These are phyloP conservation scores for Ascochyta rabiei DNA, from an alignment of 2,329 filamentous ascomycete genomes.

Conservation along the genomic window DNA sequence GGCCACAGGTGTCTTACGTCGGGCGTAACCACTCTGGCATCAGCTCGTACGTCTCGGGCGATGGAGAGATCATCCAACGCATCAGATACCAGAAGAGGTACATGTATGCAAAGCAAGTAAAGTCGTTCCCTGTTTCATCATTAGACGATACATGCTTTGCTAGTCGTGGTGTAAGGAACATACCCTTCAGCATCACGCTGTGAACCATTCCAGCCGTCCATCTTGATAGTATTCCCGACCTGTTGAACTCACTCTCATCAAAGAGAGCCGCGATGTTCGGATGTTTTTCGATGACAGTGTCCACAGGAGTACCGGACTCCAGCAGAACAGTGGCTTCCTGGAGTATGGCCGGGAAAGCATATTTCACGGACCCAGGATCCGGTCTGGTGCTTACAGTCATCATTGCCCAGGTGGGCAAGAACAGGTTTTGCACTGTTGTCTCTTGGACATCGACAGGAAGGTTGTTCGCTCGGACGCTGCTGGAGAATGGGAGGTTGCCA, in stretches of 20 bases:
- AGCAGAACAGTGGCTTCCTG: constrained; percentile 23
- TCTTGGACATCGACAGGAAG: constrained; percentile 18
- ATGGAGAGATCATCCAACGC: constrained; percentile 36
- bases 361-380: constrained; percentile 25
- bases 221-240: constrained; percentile 26
- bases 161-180: neutral
- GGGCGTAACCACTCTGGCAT: constrained; percentile 35
- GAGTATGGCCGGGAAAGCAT: constrained; percentile 17
- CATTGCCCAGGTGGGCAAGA: constrained; percentile 35
- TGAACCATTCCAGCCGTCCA: constrained; percentile 34
- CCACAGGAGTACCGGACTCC: constrained; percentile 12
- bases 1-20: constrained; percentile 17
- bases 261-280: constrained; percentile 33
- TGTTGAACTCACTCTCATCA: constrained; percentile 23
- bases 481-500: constrained; percentile 26
- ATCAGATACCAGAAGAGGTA: constrained; percentile 31
- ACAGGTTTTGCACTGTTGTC: constrained; percentile 21
- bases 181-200: constrained; percentile 27
- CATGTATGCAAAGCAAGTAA: constrained; percentile 34
- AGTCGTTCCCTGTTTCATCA: constrained; percentile 22
- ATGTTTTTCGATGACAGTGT: constrained; percentile 26
- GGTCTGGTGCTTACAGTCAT: constrained; percentile 28
- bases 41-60: constrained; percentile 28
- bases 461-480: constrained; percentile 16
- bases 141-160: neutral